Conservation (phyloP, 108 stramenopile species). For the Skeletonema tropicum region DNA sequence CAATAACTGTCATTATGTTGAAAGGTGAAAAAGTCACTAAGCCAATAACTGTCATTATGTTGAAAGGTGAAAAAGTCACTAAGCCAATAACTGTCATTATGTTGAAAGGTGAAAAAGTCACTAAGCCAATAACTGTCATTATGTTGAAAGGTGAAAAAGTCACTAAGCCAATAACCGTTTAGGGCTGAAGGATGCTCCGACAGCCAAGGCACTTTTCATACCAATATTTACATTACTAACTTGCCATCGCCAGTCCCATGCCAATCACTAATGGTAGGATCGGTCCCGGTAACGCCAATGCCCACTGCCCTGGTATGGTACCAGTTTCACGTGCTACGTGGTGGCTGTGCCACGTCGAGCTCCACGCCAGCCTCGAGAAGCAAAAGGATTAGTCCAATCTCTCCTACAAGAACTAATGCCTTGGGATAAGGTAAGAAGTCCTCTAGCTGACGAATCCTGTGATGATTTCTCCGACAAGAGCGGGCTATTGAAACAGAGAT, state of each 20-base stretch:
- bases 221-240: background rate
- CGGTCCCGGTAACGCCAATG: slow-evolving; percentile 60
- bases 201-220: slow-evolving; percentile 54
- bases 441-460: slow-evolving; percentile 24
- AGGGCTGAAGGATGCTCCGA: slow-evolving; percentile 65
- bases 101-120: too few species aligned
- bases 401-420: slow-evolving; percentile 37
- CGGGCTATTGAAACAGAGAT: slow-evolving; percentile 15
- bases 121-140: too few species aligned
- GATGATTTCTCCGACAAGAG: slow-evolving; percentile 47
- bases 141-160: too few species aligned
- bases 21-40: too few species aligned
- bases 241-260: slow-evolving; percentile 33
- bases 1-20: too few species aligned
- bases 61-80: too few species aligned
- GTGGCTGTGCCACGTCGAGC: slow-evolving; percentile 71
- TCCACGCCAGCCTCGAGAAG: too few species aligned
- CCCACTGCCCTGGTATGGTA: slow-evolving; percentile 39
- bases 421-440: slow-evolving; percentile 38
- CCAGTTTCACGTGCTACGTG: slow-evolving; percentile 57
- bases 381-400: slow-evolving; percentile 49
- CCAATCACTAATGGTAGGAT: slow-evolving; percentile 59
- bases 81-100: too few species aligned
- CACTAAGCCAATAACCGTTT: slow-evolving; percentile 59
- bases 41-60: too few species aligned